These are phyloP conservation scores for Hypseocharis bilobata DNA, from an alignment of 441 rosid species.

Conservation along the genomic window DNA sequence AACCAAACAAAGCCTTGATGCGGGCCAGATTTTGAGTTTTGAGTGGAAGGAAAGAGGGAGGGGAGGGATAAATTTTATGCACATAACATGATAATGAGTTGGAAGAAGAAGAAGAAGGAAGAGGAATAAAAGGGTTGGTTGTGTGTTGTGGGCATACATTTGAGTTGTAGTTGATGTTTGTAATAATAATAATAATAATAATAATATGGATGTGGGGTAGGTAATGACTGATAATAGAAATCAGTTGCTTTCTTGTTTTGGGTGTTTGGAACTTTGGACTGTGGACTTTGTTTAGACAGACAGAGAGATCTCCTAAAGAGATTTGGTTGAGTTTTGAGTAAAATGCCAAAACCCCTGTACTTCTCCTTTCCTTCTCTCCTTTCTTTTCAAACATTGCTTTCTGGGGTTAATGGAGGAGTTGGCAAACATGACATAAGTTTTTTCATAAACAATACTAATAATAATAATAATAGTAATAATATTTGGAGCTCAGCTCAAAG, in stretches of 20 bases:
- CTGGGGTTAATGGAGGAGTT: constrained; percentile 22
- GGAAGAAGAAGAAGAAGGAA: not conserved
- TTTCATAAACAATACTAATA: not conserved
- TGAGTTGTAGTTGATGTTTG: not conserved
- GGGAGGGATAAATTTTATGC: not conserved
- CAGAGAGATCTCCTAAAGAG: constrained; percentile 31
- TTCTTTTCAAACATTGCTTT: constrained; percentile 16
- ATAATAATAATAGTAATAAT: not conserved
- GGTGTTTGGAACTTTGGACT: not conserved
- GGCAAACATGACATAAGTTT: constrained; percentile 17
- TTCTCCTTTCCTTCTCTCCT: not conserved
- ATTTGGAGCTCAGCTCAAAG: constrained; percentile 5
- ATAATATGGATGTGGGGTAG: not conserved
- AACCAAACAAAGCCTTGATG: not conserved
- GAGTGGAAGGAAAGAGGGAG: not conserved
- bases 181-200: not conserved
- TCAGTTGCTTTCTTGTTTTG: not conserved
- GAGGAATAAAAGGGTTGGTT: not conserved
- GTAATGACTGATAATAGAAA: not conserved
- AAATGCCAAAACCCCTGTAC: constrained; percentile 18
- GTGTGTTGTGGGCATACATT: not conserved
- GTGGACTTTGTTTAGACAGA: constrained; percentile 11
- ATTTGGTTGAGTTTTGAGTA: constrained; percentile 29
- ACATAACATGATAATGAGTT: not conserved
- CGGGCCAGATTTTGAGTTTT: not conserved